A percentile compares a stretch with the other conserved stretches of the same genome.
Evolutionary conservation across 139 green algal genomes (phyloP).

Genomic region (Picochlorum costavermella): DNA sequence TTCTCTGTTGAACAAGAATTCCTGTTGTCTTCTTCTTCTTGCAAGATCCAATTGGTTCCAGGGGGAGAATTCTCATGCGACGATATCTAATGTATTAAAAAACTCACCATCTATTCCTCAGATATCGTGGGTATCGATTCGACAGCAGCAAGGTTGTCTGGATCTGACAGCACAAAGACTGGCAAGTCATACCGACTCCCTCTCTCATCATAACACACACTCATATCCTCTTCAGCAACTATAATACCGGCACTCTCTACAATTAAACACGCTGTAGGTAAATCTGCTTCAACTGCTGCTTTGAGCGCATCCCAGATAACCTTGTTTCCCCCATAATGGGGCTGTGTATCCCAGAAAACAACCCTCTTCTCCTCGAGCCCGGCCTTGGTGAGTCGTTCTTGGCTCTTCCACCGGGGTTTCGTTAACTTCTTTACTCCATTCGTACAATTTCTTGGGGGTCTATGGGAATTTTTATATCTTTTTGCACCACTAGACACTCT

Average conservation of each 20-base stretch:
- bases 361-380: conserved; percentile 60
- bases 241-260: conserved; percentile 75
- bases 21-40: too few species aligned
- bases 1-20: too few species aligned
- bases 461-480: too few species aligned
- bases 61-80: too few species aligned
- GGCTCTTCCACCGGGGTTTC: conserved; percentile 34
- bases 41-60: too few species aligned
- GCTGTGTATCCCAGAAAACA: conserved; percentile 87
- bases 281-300: conserved; percentile 51
- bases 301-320: conserved; percentile 78
- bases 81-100: too few species aligned
- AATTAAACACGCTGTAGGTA: conserved; percentile 48
- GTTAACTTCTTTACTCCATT: conserved; percentile 14
- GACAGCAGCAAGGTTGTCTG: conserved; percentile 30
- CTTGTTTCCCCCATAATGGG: conserved; percentile 70
- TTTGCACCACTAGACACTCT: too few species aligned
- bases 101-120: too few species aligned
- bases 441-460: too few species aligned
- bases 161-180: conserved; percentile 47
- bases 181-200: conserved; percentile 67
- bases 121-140: too few species aligned
- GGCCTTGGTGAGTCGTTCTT: conserved; percentile 31
- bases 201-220: conserved; percentile 71
- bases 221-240: conserved; percentile 58